phyloP scores from a whole-genome alignment of 495 filamentous ascomycete genomes.

The Arthonia radiata region DNA sequence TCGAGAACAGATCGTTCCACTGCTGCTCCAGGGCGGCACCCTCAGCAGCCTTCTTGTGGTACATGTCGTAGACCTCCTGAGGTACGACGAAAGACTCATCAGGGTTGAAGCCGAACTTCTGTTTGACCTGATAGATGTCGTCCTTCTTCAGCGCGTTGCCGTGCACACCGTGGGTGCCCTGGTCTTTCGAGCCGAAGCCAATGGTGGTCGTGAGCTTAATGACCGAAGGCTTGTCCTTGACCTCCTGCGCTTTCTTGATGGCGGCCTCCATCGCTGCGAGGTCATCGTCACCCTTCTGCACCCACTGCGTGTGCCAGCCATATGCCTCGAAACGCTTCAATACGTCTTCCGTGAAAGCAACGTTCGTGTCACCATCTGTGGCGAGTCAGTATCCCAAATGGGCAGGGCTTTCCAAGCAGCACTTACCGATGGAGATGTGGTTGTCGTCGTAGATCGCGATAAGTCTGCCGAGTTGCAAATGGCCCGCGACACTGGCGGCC shows the following conservation, averaged over 20 bases:
- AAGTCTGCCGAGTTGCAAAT: conserved; percentile 91
- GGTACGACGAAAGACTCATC: conserved; percentile 83
- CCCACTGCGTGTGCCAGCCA: conserved; percentile 79
- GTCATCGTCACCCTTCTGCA: conserved; percentile 79
- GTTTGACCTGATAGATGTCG: conserved; percentile 77
- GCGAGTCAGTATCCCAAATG: conserved; percentile 10
- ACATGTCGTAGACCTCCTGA: conserved; percentile 80
- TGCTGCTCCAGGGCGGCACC: conserved; percentile 81
- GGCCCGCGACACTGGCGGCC: conserved; percentile 77
- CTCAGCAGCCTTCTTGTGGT: conserved; percentile 52
- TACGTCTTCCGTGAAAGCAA: conserved; percentile 94
- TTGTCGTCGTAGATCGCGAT: conserved; percentile 97
- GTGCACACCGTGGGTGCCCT: conserved; percentile 89
- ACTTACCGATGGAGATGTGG: conserved; percentile 71
- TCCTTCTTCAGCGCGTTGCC: conserved; percentile 84
- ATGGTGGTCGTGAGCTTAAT: conserved; percentile 98
- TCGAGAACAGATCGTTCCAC: conserved; percentile 82
- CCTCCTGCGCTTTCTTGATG: conserved; percentile 57
- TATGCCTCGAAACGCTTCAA: conserved; percentile 88
- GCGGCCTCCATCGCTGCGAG: conserved; percentile 71
- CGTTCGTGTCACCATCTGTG: conserved; percentile 76
- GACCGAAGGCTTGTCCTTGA: conserved; percentile 86
- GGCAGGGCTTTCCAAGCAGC: not conserved
- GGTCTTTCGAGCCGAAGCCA: conserved; percentile 79
- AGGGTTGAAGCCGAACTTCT: conserved; percentile 86